Conservation (phyloP, 495 filamentous ascomycete species). For the Penicillium longicatenatum region DNA sequence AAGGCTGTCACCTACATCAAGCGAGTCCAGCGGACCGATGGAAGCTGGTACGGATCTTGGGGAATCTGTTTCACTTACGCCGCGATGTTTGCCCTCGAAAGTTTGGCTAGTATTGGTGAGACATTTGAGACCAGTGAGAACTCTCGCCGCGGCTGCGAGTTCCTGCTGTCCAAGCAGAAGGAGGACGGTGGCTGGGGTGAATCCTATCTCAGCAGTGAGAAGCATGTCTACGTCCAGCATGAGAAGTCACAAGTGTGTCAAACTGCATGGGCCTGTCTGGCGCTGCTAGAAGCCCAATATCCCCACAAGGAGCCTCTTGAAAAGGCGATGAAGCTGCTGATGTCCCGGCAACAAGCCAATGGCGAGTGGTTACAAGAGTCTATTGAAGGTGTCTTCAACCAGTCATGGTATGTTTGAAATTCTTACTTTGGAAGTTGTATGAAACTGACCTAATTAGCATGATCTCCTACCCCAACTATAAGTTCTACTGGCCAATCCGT, state of each 20-base stretch:
- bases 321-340: slow-evolving; percentile 77
- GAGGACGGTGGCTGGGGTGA: slow-evolving; percentile 97
- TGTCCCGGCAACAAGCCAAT: slow-evolving; percentile 80
- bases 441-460: slow-evolving; percentile 68
- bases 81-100: slow-evolving; percentile 90
- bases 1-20: slow-evolving; percentile 81
- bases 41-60: slow-evolving; percentile 96
- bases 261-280: slow-evolving; percentile 89
- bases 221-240: slow-evolving; percentile 62
- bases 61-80: slow-evolving; percentile 98
- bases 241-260: slow-evolving; percentile 80
- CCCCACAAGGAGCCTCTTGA: slow-evolving; percentile 73
- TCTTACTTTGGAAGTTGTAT: slow-evolving; percentile 38
- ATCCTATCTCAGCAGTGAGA: slow-evolving; percentile 75
- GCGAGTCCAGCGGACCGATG: slow-evolving; percentile 73
- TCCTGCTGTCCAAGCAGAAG: slow-evolving; percentile 79
- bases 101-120: slow-evolving; percentile 78
- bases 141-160: slow-evolving; percentile 77
- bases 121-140: slow-evolving; percentile 71
- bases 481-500: slow-evolving; percentile 93
- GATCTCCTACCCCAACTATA: slow-evolving; percentile 99
- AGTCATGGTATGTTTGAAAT: slow-evolving; percentile 70
- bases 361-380: slow-evolving; percentile 95
- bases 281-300: slow-evolving; percentile 80
- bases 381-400: slow-evolving; percentile 98